Conservation (phyloP, 345 rosid genomes). For the Euphorbia peplus region DNA sequence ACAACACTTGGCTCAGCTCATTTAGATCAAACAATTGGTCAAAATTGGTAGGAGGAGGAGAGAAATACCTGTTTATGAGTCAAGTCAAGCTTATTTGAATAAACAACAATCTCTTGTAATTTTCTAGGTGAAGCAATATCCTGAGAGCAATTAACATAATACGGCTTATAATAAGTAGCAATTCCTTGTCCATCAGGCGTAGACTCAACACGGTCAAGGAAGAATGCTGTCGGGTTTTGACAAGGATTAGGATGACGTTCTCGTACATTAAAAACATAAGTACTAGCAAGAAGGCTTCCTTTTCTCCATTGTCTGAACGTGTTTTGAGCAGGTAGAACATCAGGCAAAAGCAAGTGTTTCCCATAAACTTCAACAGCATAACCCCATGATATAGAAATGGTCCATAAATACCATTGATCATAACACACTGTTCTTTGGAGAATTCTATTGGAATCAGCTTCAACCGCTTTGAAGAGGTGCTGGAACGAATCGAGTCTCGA, state of each 20-base stretch:
- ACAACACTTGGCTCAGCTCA: neutral
- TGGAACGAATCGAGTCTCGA: constrained; percentile 40
- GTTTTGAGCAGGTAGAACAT: constrained; percentile 47
- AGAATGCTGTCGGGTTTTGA: constrained; percentile 62
- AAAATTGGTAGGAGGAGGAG: neutral
- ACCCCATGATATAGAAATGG: constrained; percentile 83
- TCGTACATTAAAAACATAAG: constrained; percentile 60
- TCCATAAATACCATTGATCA: constrained; percentile 71
- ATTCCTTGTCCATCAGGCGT: constrained; percentile 20
- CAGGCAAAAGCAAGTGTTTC: constrained; percentile 32
- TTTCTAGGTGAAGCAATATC: constrained; percentile 50
- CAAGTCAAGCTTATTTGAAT: constrained; percentile 52
- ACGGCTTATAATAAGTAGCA: constrained; percentile 48
- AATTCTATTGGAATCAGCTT: constrained; percentile 58
- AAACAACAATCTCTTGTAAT: constrained; percentile 61
- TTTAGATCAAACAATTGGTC: neutral
- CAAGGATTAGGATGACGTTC: constrained; percentile 55
- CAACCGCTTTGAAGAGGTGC: constrained; percentile 53
- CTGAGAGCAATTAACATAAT: constrained; percentile 42
- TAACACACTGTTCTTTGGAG: constrained; percentile 82
- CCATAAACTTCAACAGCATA: constrained; percentile 66
- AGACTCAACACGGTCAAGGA: constrained; percentile 40
- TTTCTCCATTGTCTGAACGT: constrained; percentile 69
- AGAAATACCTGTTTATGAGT: constrained; percentile 49
- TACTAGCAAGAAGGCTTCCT: constrained; percentile 26